Evolutionary conservation across 2,329 filamentous ascomycete genomes (phyloP).

Genomic region (Stagonosporopsis tanaceti): DNA sequence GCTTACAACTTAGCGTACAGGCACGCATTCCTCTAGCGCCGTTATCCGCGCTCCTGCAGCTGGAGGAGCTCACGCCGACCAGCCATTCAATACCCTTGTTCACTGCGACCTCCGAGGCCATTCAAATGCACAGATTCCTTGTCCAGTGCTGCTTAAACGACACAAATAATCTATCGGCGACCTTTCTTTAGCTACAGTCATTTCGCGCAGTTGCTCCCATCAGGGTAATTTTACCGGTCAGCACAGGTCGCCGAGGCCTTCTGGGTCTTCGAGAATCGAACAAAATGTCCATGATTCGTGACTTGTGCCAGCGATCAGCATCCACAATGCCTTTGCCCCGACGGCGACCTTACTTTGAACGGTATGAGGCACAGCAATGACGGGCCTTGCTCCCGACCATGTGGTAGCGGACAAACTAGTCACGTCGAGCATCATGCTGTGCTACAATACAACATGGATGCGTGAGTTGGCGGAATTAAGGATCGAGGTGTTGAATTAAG

Average conservation of each 20-base stretch:
- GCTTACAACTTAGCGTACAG: slow-evolving; percentile 7
- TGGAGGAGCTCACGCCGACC: background rate
- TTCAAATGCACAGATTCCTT: slow-evolving; percentile 5
- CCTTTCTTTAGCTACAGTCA: slow-evolving; percentile 12
- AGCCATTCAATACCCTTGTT: slow-evolving; percentile 10
- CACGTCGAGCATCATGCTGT: slow-evolving; percentile 12
- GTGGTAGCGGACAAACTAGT: slow-evolving; percentile 34
- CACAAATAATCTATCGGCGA: slow-evolving; percentile 2
- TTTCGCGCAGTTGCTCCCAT: slow-evolving; percentile 7
- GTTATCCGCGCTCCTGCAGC: slow-evolving; percentile 10
- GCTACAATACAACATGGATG: slow-evolving; percentile 1
- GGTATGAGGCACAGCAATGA: slow-evolving; percentile 28
- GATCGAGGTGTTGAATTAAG: slow-evolving; percentile 9
- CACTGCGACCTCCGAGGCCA: slow-evolving; percentile 8
- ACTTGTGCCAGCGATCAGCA: slow-evolving; percentile 22
- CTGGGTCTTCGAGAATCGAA: slow-evolving; percentile 9
- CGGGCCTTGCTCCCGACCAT: slow-evolving; percentile 33
- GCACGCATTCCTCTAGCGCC: slow-evolving; percentile 12
- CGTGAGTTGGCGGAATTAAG: slow-evolving; percentile 12
- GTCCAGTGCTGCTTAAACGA: slow-evolving; percentile 5
- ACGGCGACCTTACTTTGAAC: slow-evolving; percentile 24
- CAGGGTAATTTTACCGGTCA: slow-evolving; percentile 14
- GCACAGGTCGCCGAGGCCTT: slow-evolving; percentile 11
- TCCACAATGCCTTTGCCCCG: slow-evolving; percentile 21
- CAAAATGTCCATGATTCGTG: slow-evolving; percentile 19